These are phyloP conservation scores for Phalaenopsis hybrid DNA, from an alignment of 116 monocot species.

Conservation along the genomic window DNA sequence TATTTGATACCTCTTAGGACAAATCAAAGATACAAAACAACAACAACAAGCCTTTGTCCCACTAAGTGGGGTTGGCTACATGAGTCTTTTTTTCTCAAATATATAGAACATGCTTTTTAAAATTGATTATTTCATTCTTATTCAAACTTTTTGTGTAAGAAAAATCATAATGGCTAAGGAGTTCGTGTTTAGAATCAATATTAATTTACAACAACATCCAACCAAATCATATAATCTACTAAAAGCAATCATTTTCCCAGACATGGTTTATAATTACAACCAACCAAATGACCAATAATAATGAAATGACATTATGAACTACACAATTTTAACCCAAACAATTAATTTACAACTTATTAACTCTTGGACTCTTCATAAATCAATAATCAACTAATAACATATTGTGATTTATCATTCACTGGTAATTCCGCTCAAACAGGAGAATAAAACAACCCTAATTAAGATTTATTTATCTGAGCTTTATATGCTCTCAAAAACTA, in stretches of 20 bases:
- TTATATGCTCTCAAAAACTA: neutral
- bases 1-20: constrained; percentile 60
- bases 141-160: neutral
- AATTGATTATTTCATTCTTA: neutral
- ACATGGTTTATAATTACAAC: neutral
- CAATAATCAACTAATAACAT: neutral
- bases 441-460: neutral
- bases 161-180: neutral
- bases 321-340: neutral
- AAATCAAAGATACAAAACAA: no score
- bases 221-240: neutral
- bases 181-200: neutral
- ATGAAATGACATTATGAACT: neutral
- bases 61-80: no score
- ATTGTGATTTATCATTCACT: no score
- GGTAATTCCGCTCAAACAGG: no score
- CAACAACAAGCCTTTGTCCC: no score
- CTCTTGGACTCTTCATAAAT: neutral
- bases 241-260: neutral
- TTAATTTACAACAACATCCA: neutral
- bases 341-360: neutral
- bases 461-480: neutral
- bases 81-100: no score
- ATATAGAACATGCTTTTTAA: neutral
- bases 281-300: neutral